Conservation (phyloP, 345 rosid species). For the Eucalyptus curtisii region DNA sequence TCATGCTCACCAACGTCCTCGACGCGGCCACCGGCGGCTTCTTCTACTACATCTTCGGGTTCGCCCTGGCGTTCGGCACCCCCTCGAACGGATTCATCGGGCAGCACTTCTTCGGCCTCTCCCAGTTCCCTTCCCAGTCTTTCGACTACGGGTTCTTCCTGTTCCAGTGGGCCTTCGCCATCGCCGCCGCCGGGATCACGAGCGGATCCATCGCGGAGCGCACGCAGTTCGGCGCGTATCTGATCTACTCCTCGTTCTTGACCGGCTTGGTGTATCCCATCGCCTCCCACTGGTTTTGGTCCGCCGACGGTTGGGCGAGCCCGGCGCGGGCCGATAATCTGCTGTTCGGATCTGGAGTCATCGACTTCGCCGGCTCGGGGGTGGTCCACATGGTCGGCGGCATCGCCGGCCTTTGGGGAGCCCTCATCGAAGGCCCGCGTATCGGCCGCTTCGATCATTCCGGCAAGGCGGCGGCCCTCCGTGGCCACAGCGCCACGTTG, state of each 20-base stretch:
- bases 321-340: conserved; percentile 6
- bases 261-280: conserved; percentile 48
- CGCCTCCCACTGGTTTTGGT: conserved; percentile 58
- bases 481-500: conserved; percentile 50
- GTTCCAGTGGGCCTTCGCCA: conserved; percentile 50
- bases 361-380: conserved; percentile 53
- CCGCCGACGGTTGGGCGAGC: conserved; percentile 42
- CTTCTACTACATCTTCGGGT: conserved; percentile 44
- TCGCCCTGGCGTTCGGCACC: conserved; percentile 40
- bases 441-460: conserved; percentile 31
- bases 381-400: conserved; percentile 59
- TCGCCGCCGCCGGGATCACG: conserved; percentile 50
- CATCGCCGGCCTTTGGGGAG: conserved; percentile 53
- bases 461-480: conserved; percentile 14
- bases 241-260: conserved; percentile 38
- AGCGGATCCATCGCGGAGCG: conserved; percentile 57
- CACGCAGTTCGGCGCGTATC: conserved; percentile 33
- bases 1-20: conserved; percentile 52
- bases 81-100: conserved; percentile 47
- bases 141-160: conserved; percentile 31
- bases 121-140: conserved; percentile 2
- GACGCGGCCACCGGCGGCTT: conserved; percentile 50
- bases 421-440: conserved; percentile 46
- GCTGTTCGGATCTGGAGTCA: conserved; percentile 32
- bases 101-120: conserved; percentile 32